Conservation (phyloP, 73 alveolate species). For the Tetrahymena malaccensis region DNA sequence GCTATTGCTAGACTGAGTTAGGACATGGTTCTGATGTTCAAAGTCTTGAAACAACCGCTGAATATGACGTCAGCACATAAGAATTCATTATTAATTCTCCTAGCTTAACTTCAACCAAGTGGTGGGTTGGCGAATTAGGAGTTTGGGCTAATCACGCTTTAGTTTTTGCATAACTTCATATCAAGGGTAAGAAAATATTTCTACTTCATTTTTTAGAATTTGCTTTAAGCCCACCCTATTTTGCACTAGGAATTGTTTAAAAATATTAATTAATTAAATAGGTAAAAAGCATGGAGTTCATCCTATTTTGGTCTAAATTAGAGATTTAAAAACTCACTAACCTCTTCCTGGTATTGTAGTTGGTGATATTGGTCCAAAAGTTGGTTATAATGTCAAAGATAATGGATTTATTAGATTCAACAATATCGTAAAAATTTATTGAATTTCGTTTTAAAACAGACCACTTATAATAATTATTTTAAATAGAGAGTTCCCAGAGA, state of each 20-base stretch:
- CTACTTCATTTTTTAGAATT: too few species aligned
- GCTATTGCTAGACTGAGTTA: slow-evolving; percentile 75
- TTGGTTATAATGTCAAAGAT: slow-evolving; percentile 67
- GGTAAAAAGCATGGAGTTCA: slow-evolving; percentile 76
- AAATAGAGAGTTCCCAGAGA: slow-evolving; percentile 59
- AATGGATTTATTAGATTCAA: slow-evolving; percentile 66
- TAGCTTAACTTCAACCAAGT: slow-evolving; percentile 54
- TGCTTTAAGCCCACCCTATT: neutral
- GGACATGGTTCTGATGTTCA: slow-evolving; percentile 84
- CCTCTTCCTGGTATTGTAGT: slow-evolving; percentile 70
- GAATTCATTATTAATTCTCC: slow-evolving; percentile 70
- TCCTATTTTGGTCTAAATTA: slow-evolving; percentile 70
- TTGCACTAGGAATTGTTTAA: neutral
- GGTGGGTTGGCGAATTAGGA: slow-evolving; percentile 85
- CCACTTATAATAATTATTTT: neutral
- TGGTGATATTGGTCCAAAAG: slow-evolving; percentile 93
- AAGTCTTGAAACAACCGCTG: slow-evolving; percentile 74
- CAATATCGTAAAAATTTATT: slow-evolving; percentile 7
- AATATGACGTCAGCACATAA: slow-evolving; percentile 57
- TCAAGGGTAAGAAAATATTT: slow-evolving; percentile 7
- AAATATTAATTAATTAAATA: neutral
- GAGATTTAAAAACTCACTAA: slow-evolving; percentile 59
- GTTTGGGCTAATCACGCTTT: slow-evolving; percentile 58
- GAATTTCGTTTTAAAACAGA: neutral
- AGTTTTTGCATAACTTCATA: slow-evolving; percentile 66